phyloP scores from a whole-genome alignment of 768 basidiomycete species.

The Pholiota conissans region DNA sequence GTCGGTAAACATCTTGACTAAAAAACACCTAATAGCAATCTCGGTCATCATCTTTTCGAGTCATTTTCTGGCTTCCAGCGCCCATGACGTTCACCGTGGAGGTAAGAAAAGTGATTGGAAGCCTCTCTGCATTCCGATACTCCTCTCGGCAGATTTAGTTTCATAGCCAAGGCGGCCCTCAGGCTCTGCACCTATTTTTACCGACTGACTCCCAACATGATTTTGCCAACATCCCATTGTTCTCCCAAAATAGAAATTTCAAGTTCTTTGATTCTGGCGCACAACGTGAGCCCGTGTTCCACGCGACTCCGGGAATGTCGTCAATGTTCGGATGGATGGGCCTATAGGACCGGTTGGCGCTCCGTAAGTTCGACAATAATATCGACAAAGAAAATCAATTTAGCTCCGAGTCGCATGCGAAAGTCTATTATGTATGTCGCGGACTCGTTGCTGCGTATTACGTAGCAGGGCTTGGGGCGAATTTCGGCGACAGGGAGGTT shows the following conservation, averaged over 20 bases:
- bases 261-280: not conserved
- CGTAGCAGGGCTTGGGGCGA: no score
- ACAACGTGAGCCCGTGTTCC: not conserved
- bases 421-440: no score
- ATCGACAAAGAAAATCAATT: no score
- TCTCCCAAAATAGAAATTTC: conserved; percentile 3
- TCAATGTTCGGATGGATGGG: no score
- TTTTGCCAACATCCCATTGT: conserved; percentile 4
- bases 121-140: not conserved
- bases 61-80: not conserved
- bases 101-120: not conserved
- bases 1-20: not conserved
- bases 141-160: not conserved
- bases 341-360: no score
- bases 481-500: no score
- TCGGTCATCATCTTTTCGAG: not conserved
- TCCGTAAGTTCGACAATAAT: no score
- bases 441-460: no score
- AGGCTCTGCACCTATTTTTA: not conserved
- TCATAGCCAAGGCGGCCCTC: not conserved
- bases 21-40: not conserved
- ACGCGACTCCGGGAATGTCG: no score
- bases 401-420: no score
- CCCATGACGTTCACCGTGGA: not conserved
- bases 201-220: no score